These are phyloP conservation scores for Debaryomyces robertsiae DNA, from an alignment of 1,139 yeast genomes.

Conservation along the genomic window DNA sequence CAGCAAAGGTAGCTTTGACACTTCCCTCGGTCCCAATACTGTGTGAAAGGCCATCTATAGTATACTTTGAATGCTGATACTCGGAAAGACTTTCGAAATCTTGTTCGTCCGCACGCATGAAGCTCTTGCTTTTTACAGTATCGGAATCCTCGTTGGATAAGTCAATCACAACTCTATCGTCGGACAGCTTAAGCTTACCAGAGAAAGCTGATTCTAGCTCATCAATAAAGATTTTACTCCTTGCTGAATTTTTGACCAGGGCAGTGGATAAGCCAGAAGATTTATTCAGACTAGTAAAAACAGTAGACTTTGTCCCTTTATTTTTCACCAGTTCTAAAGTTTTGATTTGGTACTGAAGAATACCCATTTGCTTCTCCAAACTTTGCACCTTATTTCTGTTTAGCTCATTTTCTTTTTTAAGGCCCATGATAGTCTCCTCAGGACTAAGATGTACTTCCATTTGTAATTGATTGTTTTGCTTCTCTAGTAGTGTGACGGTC, in stretches of 20 bases:
- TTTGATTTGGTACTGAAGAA: conserved; percentile 26
- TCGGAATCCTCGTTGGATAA: conserved; percentile 2
- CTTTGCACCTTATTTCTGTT: conserved; percentile 27
- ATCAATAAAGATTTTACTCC: conserved; percentile 15
- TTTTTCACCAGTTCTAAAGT: conserved; percentile 22
- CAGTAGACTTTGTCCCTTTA: conserved; percentile 3
- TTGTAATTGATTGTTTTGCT: conserved; percentile 28
- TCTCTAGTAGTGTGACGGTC: conserved; percentile 25
- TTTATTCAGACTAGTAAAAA: too few relatives aligned
- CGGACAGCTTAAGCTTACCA: neutral
- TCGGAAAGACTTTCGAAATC: too few relatives aligned
- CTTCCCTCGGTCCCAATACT: neutral
- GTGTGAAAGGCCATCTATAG: too few relatives aligned
- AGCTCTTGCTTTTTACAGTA: neutral
- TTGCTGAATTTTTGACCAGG: neutral
- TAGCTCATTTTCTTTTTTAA: conserved; percentile 21
- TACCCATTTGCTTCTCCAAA: conserved; percentile 32
- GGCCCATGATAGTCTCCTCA: conserved; percentile 20
- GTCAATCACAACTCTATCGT: neutral
- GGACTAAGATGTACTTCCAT: conserved; percentile 26
- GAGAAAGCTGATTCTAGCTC: conserved; percentile 24
- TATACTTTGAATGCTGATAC: too few relatives aligned
- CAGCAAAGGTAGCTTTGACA: conserved; percentile 20
- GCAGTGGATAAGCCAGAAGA: too few relatives aligned
- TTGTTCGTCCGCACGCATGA: neutral